Evolutionary conservation across 805 yeast genomes (phyloP).

Genomic region (Kluyveromyces lactis): DNA sequence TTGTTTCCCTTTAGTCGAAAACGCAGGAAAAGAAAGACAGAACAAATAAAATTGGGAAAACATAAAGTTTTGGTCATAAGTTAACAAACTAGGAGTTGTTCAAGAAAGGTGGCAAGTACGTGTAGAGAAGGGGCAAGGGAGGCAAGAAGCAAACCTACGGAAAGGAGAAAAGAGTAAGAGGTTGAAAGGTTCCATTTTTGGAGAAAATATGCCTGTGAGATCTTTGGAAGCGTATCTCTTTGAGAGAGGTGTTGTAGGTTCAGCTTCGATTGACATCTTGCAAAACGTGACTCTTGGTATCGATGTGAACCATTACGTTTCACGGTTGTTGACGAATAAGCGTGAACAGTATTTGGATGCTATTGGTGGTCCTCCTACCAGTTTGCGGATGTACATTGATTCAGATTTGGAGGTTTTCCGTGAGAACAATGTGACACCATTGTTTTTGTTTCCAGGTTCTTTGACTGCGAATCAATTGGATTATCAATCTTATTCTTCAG

Average conservation of each 20-base stretch:
- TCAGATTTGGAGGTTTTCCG: constrained; percentile 55
- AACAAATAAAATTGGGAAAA: too few species aligned
- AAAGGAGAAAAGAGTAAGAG: too few species aligned
- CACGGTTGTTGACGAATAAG: constrained; percentile 49
- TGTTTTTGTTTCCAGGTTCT: constrained; percentile 72
- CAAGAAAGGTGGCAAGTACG: too few species aligned
- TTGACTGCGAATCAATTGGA: constrained; percentile 31
- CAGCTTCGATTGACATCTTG: constrained; percentile 55
- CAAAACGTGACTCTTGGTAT: constrained; percentile 68
- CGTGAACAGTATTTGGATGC: constrained; percentile 68
- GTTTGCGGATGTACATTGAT: constrained; percentile 47
- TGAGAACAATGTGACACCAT: constrained; percentile 60
- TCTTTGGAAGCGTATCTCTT: constrained; percentile 61
- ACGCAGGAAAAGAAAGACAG: too few species aligned
- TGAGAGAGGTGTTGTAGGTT: constrained; percentile 55
- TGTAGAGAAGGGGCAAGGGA: too few species aligned
- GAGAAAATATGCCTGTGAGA: constrained; percentile 33
- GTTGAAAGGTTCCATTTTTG: too few species aligned
- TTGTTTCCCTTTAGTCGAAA: too few species aligned
- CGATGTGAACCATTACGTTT: constrained; percentile 72
- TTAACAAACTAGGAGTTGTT: too few species aligned
- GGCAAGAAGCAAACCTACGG: too few species aligned
- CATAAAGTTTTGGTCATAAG: too few species aligned
- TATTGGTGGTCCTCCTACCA: constrained; percentile 71
- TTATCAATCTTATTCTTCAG: constrained; percentile 19